These are phyloP conservation scores for Crithidia mellificae DNA, from an alignment of 208 protist genomes.

Conservation along the genomic window DNA sequence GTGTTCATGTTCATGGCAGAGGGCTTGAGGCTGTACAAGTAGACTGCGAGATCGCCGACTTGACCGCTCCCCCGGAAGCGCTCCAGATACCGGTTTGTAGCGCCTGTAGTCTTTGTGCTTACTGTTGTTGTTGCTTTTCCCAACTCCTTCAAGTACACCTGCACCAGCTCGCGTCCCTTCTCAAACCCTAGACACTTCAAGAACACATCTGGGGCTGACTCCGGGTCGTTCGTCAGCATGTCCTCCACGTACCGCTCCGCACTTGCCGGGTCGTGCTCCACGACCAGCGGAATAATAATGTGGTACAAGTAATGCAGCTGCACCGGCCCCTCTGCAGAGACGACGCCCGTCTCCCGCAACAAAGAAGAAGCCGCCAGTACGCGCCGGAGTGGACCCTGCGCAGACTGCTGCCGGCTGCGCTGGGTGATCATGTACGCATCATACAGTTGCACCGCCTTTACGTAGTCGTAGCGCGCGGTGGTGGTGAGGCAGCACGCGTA, in stretches of 20 bases:
- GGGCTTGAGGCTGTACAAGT: conserved; percentile 54
- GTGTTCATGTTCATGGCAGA: conserved; percentile 78
- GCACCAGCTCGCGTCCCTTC: conserved; percentile 39
- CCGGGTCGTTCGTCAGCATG: conserved; percentile 63
- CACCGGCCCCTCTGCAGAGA: conserved; percentile 6
- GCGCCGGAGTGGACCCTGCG: conserved; percentile 17
- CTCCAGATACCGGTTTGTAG: background rate
- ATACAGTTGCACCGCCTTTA: conserved; percentile 57
- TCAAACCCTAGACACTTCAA: conserved; percentile 55
- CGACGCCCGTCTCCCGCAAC: conserved; percentile 28
- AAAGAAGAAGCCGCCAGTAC: conserved; percentile 34
- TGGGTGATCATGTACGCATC: conserved; percentile 38
- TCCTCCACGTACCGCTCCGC: conserved; percentile 47
- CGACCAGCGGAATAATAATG: conserved; percentile 71
- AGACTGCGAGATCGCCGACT: conserved; percentile 31
- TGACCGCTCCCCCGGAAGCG: background rate
- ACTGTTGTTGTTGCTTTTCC: background rate
- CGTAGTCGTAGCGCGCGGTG: conserved; percentile 50
- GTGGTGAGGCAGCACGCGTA: conserved; percentile 82
- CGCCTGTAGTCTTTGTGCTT: too few relatives aligned
- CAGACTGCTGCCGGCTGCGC: conserved; percentile 2
- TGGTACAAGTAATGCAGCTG: conserved; percentile 71
- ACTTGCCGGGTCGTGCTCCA: conserved; percentile 44
- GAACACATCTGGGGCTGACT: conserved; percentile 65
- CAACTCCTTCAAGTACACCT: conserved; percentile 19